These are phyloP conservation scores for Serendipita sp. DNA, from an alignment of 768 basidiomycete genomes.

Conservation along the genomic window DNA sequence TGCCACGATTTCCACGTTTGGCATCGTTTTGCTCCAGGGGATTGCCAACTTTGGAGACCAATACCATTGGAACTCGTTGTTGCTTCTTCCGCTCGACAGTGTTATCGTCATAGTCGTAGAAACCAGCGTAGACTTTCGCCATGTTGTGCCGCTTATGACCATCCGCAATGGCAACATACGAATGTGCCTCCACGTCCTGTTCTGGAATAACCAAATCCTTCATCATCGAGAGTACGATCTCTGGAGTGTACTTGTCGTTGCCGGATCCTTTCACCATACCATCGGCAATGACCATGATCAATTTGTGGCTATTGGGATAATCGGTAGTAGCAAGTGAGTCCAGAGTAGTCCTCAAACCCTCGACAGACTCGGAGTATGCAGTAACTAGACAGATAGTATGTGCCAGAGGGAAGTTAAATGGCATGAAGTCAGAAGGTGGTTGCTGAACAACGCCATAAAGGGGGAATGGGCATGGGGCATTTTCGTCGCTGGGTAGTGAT, in stretches of 20 bases:
- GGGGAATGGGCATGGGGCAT: constrained; percentile 81
- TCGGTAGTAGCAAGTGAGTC: constrained; percentile 97
- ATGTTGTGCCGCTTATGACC: constrained; percentile 99
- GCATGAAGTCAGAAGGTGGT: constrained; percentile 79
- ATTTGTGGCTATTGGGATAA: constrained; percentile 94
- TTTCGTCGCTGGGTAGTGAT: not conserved
- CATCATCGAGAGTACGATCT: constrained; percentile 94
- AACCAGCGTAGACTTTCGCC: constrained; percentile 97
- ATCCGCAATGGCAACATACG: constrained; percentile 96
- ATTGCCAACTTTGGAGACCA: constrained; percentile 93
- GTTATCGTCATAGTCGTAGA: constrained; percentile 85
- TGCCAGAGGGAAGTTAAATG: constrained; percentile 87
- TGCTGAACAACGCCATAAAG: constrained; percentile 81
- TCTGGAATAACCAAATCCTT: constrained; percentile 71
- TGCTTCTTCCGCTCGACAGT: constrained; percentile 86
- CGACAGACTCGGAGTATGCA: constrained; percentile 92
- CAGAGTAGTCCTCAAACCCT: constrained; percentile 92
- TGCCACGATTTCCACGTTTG: constrained; percentile 96
- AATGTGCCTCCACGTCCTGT: constrained; percentile 79
- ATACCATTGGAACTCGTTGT: constrained; percentile 87
- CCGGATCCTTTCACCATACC: constrained; percentile 97
- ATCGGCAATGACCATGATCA: constrained; percentile 90
- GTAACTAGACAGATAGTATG: constrained; percentile 95
- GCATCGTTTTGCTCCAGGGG: constrained; percentile 72
- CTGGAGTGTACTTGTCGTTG: constrained; percentile 76